Percentiles rank a stretch among this genome's conserved stretches.
Conservation (phyloP, 257 asterid species). For the Gentiana straminea region DNA sequence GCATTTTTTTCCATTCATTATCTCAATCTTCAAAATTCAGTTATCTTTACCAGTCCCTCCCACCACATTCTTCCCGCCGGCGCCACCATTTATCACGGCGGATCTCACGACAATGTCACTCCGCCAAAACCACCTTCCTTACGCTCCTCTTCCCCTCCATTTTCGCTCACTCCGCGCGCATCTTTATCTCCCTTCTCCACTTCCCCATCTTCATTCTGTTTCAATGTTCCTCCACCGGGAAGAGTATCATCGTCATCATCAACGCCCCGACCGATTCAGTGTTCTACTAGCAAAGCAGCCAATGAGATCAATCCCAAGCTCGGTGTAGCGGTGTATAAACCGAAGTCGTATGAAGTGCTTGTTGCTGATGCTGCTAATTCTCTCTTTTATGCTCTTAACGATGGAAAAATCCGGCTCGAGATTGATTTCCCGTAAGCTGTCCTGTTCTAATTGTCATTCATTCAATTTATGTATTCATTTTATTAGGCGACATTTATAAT, state of each 20-base stretch:
- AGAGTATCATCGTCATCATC: not conserved
- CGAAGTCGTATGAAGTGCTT: conserved; percentile 74
- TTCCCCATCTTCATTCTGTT: not conserved
- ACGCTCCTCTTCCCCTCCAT: conserved; percentile 15
- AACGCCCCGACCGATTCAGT: conserved; percentile 12
- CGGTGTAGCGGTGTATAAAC: conserved; percentile 91
- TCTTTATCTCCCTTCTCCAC: conserved; percentile 11
- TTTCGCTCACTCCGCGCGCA: conserved; percentile 14
- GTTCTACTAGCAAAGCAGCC: conserved; percentile 32
- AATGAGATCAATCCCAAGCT: conserved; percentile 42
- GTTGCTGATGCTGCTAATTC: conserved; percentile 77
- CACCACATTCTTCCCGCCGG: not conserved
- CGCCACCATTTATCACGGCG: conserved; percentile 2
- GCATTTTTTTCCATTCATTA: not conserved
- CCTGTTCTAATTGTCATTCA: not conserved
- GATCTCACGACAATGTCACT: conserved; percentile 26
- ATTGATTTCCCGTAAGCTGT: conserved; percentile 79
- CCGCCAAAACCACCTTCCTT: conserved; percentile 16
- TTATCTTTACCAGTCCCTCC: conserved; percentile 25
- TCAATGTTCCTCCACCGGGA: not conserved
- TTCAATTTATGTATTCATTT: not conserved
- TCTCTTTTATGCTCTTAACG: conserved; percentile 62
- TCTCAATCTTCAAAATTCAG: conserved; percentile 4
- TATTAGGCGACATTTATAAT: not conserved
- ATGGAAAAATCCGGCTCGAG: conserved; percentile 70